Evolutionary conservation across 331 rosid genomes (phyloP).

Genomic region (Telfairia occidentalis): DNA sequence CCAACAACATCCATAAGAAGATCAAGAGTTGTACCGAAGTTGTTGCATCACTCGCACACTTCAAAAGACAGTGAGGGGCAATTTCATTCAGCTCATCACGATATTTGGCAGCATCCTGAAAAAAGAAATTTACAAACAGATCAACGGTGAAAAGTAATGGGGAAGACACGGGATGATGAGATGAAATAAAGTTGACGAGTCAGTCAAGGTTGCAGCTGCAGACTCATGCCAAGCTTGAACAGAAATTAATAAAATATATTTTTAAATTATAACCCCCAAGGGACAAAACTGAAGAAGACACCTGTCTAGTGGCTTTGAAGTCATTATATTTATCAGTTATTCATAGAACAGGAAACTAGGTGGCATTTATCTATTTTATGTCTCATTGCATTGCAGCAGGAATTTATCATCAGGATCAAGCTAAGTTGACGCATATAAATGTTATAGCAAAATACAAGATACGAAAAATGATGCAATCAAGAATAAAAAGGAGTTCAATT

Average conservation of each 20-base stretch:
- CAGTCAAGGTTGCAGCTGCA: not conserved
- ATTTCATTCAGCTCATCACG: constrained; percentile 73
- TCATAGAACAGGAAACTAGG: not conserved
- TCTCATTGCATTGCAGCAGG: not conserved
- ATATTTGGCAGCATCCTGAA: constrained; percentile 78
- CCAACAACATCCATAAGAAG: not conserved
- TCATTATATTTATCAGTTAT: not conserved
- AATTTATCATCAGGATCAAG: not conserved
- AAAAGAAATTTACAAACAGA: not conserved
- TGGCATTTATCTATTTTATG: not conserved
- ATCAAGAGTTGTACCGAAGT: constrained; percentile 45
- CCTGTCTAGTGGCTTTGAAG: not conserved
- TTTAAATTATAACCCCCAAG: not conserved
- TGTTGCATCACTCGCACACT: constrained; percentile 85
- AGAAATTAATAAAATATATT: not conserved
- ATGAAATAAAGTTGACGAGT: not conserved
- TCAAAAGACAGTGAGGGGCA: constrained; percentile 67
- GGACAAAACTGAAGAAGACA: not conserved
- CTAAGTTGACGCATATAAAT: not conserved
- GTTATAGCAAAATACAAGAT: not conserved
- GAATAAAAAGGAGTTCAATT: not conserved
- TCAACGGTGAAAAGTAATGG: not conserved
- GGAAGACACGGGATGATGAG: not conserved
- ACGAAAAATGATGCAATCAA: not conserved
- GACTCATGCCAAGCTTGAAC: not conserved